These are phyloP conservation scores for Sungouiozyma intestinalis DNA, from an alignment of 805 yeast genomes.

Conservation along the genomic window DNA sequence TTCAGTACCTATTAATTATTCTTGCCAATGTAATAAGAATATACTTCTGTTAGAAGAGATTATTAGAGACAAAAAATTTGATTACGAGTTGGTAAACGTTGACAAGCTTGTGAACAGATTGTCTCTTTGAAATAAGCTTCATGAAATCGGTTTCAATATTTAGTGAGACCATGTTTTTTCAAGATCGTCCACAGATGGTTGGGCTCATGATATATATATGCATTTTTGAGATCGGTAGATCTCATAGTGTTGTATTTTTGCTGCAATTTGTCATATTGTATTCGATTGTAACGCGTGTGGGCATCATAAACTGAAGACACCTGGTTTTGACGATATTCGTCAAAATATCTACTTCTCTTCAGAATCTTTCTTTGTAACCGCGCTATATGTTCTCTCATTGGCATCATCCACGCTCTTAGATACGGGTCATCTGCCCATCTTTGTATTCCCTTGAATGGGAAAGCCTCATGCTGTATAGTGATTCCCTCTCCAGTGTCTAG, in stretches of 20 bases:
- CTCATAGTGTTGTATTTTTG: background rate
- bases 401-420: conserved; percentile 18
- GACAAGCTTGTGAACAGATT: too few relatives aligned
- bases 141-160: too few relatives aligned
- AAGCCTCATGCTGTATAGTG: background rate
- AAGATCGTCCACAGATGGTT: background rate
- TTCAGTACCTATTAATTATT: conserved; percentile 47
- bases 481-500: conserved; percentile 6
- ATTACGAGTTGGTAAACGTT: too few relatives aligned
- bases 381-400: conserved; percentile 12
- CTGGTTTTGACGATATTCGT: conserved; percentile 9
- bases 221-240: background rate
- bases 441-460: background rate
- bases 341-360: conserved; percentile 8
- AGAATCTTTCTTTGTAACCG: conserved; percentile 5
- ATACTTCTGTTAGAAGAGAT: too few relatives aligned
- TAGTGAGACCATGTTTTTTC: background rate
- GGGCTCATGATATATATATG: background rate
- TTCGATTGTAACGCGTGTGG: background rate
- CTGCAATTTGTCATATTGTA: background rate
- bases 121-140: too few relatives aligned
- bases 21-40: too few relatives aligned
- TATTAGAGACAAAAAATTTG: too few relatives aligned
- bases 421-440: background rate
- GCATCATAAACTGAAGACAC: conserved; percentile 2